A percentile compares a stretch with the other conserved stretches of the same genome.
Evolutionary conservation across 1,284 basidiomycete species (phyloP).

Genomic region (Melampsora larici-populina): DNA sequence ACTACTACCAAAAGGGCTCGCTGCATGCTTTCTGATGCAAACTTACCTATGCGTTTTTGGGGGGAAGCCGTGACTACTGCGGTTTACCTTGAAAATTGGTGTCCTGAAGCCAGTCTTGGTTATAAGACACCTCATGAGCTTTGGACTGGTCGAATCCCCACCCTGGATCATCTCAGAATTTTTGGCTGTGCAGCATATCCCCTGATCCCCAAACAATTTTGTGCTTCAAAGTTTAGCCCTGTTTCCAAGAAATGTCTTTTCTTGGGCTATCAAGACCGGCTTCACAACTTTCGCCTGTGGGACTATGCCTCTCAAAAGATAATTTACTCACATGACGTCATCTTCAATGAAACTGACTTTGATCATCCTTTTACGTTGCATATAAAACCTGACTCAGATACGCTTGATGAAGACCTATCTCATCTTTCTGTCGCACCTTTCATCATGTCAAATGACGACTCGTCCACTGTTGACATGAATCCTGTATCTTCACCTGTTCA

Average conservation of each 20-base stretch:
- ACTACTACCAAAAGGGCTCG: constrained; percentile 51
- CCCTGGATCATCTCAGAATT: neutral
- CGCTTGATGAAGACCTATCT: neutral
- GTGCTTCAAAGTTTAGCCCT: neutral
- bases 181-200: neutral
- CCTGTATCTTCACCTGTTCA: neutral
- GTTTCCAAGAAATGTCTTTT: neutral
- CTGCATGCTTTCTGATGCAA: constrained; percentile 49
- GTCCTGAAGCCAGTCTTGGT: constrained; percentile 36
- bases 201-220: neutral
- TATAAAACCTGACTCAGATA: neutral
- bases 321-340: neutral
- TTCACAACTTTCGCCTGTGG: neutral
- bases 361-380: neutral
- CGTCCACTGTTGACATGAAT: neutral
- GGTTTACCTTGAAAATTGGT: constrained; percentile 54
- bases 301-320: neutral
- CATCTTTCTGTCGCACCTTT: neutral
- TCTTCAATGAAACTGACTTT: neutral
- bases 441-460: neutral
- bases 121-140: too few species aligned
- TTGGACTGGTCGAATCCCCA: neutral
- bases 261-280: neutral
- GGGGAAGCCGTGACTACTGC: constrained; percentile 52
- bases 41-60: constrained; percentile 53